Percentiles rank a stretch among this genome's conserved stretches.
phyloP scores from a whole-genome alignment of 108 stramenopile species.

The Aurantiochytrium sp. region DNA sequence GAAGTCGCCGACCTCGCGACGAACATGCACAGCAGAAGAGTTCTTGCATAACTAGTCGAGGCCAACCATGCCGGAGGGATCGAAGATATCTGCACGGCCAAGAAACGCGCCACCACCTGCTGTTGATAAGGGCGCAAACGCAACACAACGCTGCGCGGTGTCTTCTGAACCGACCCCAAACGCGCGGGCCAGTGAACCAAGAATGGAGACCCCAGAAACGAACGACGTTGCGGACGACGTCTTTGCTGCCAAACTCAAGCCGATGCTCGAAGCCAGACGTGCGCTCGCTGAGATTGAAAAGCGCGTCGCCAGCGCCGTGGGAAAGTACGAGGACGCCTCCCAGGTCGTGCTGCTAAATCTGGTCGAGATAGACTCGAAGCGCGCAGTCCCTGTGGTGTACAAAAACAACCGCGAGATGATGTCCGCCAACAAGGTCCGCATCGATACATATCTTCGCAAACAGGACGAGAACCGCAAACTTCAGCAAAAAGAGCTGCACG shows the following conservation, averaged over 20 bases:
- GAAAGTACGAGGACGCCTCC: background rate
- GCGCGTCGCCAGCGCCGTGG: slow-evolving; percentile 5
- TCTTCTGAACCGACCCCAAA: background rate
- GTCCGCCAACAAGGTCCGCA: slow-evolving; percentile 11
- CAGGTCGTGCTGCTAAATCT: background rate
- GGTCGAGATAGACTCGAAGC: background rate
- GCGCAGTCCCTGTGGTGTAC: background rate
- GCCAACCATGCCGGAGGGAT: no score
- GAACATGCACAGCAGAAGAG: no score
- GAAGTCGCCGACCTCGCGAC: no score
- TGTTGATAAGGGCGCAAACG: no score
- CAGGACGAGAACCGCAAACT: background rate
- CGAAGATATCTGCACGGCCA: no score
- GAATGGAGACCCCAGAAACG: background rate
- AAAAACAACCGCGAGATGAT: slow-evolving; percentile 4
- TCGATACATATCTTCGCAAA: background rate
- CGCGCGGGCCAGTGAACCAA: background rate
- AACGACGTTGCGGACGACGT: background rate
- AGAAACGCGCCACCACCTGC: no score
- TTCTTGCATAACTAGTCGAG: no score
- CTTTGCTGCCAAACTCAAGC: background rate
- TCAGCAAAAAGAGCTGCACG: background rate
- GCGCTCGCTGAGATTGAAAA: background rate
- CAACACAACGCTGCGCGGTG: background rate
- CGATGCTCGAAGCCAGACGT: background rate